These are phyloP conservation scores for Schrenkiella parvula DNA, from an alignment of 345 rosid species.

Conservation along the genomic window DNA sequence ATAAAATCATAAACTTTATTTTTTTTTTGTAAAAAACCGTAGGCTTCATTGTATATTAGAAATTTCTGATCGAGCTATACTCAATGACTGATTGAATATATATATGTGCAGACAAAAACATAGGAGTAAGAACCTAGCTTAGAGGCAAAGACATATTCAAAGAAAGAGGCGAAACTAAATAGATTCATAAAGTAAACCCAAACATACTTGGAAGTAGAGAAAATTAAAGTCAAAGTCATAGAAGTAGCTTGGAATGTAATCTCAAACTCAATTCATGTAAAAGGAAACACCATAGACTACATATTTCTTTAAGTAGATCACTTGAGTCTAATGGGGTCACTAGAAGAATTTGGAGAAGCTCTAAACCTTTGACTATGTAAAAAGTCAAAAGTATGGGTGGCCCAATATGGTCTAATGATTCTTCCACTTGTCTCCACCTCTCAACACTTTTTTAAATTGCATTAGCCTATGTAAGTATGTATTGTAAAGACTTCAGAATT, in stretches of 20 bases:
- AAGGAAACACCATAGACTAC: background rate
- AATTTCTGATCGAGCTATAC: background rate
- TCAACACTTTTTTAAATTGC: background rate
- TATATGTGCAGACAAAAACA: background rate
- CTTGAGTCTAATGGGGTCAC: slow-evolving; percentile 7
- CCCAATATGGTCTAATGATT: slow-evolving; percentile 3
- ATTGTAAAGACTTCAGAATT: background rate
- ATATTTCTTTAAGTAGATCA: background rate
- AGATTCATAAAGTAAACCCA: background rate
- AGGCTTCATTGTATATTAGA: background rate
- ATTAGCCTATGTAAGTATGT: background rate
- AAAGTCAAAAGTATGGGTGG: slow-evolving; percentile 9
- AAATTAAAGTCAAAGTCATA: background rate
- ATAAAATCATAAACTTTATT: too few species aligned
- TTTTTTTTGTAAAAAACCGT: too few species aligned
- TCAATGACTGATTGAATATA: background rate
- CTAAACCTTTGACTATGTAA: slow-evolving; percentile 1
- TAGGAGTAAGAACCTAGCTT: background rate
- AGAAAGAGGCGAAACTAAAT: background rate
- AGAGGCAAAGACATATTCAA: background rate
- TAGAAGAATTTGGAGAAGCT: background rate
- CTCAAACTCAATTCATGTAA: background rate
- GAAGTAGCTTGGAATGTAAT: background rate
- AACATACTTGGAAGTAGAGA: background rate
- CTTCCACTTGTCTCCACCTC: slow-evolving; percentile 13